Evolutionary conservation across 208 protist genomes (phyloP).

Genomic region (Crithidia sp.): DNA sequence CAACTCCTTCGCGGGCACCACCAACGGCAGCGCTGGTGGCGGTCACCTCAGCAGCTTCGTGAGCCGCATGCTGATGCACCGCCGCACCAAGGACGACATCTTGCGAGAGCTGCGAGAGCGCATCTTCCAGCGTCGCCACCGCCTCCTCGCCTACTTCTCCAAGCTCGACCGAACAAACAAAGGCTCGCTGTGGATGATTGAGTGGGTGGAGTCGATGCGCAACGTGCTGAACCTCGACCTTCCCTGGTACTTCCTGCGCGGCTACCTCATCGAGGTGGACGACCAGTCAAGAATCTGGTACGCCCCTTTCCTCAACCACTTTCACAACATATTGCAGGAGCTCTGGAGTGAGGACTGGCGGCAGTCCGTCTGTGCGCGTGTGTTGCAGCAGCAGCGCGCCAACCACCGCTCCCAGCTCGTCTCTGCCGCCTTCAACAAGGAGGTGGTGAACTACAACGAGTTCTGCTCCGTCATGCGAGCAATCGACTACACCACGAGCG

Average conservation of each 20-base stretch:
- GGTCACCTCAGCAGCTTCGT: slow-evolving; percentile 16
- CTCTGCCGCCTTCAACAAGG: slow-evolving; percentile 73
- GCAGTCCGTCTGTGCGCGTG: slow-evolving; percentile 54
- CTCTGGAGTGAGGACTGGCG: slow-evolving; percentile 79
- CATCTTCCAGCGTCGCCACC: slow-evolving; percentile 83
- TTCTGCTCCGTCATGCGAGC: slow-evolving; percentile 87
- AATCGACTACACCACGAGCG: slow-evolving; percentile 86
- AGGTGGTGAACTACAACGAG: slow-evolving; percentile 82
- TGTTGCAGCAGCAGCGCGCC: slow-evolving; percentile 80
- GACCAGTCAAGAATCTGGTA: slow-evolving; percentile 76
- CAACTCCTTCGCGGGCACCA: slow-evolving; percentile 34
- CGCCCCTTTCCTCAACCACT: slow-evolving; percentile 70
- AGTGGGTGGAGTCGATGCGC: slow-evolving; percentile 90
- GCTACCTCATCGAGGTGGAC: slow-evolving; percentile 81
- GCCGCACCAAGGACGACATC: slow-evolving; percentile 82
- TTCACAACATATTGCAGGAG: slow-evolving; percentile 76
- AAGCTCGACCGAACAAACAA: slow-evolving; percentile 91
- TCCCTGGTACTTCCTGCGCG: slow-evolving; percentile 89
- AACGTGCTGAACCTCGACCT: slow-evolving; percentile 86
- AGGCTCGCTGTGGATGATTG: slow-evolving; percentile 90
- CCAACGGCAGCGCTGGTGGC: slow-evolving; percentile 3
- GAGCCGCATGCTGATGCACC: slow-evolving; percentile 36
- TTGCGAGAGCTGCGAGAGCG: slow-evolving; percentile 84
- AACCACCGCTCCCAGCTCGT: slow-evolving; percentile 85
- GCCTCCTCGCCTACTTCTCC: slow-evolving; percentile 86